Conservation (phyloP, 352 stramenopile species). For the Globisporangium uncinulatum region DNA sequence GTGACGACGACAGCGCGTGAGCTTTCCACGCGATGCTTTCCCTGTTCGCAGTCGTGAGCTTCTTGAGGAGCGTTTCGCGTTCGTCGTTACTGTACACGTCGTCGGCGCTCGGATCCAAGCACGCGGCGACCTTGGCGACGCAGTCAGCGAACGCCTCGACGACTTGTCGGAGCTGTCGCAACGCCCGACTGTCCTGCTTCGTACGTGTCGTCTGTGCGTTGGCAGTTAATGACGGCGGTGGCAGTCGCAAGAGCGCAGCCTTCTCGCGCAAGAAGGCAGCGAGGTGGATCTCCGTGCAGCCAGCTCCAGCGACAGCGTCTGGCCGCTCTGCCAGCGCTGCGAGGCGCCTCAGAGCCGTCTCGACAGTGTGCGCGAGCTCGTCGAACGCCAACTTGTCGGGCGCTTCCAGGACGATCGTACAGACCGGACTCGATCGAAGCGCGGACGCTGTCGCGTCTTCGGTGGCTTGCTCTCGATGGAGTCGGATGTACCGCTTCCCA, state of each 20-base stretch:
- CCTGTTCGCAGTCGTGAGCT: constrained; percentile 24
- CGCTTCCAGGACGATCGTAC: constrained; percentile 32
- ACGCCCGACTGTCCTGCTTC: constrained; percentile 7
- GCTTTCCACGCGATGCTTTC: background rate
- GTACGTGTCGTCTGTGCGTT: background rate
- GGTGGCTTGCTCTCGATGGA: constrained; percentile 14
- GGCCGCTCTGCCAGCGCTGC: constrained; percentile 28
- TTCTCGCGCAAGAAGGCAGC: constrained; percentile 28
- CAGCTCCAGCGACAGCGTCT: constrained; percentile 36
- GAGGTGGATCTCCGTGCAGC: constrained; percentile 48
- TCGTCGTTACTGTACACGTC: constrained; percentile 8
- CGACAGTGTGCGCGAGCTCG: constrained; percentile 38
- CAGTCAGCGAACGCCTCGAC: constrained; percentile 23
- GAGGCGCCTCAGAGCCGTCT: constrained; percentile 33
- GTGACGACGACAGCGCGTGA: background rate
- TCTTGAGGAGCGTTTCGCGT: constrained; percentile 16
- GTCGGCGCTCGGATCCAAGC: background rate
- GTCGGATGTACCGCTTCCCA: constrained; percentile 29
- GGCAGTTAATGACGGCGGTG: background rate
- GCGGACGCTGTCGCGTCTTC: background rate
- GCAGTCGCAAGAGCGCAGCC: constrained; percentile 14
- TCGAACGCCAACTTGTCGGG: constrained; percentile 33
- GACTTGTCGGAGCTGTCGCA: constrained; percentile 28
- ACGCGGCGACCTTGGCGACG: constrained; percentile 15
- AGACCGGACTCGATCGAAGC: constrained; percentile 20